phyloP scores from a whole-genome alignment of 2,329 filamentous ascomycete genomes.

The Colletotrichum musicola region DNA sequence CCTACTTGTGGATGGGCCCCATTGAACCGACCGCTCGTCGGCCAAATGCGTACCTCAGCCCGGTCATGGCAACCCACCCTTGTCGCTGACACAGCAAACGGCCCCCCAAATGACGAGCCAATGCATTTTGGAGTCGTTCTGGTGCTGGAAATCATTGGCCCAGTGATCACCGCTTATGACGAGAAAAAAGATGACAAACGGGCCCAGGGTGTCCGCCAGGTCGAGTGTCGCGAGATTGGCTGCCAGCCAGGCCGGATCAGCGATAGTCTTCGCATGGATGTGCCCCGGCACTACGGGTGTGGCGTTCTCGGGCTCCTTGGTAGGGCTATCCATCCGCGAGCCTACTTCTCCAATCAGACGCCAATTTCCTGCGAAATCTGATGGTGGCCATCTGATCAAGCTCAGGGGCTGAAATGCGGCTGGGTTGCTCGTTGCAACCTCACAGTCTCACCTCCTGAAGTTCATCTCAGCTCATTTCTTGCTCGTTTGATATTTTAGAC shows the following conservation, averaged over 20 bases:
- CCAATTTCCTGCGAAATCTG: not conserved
- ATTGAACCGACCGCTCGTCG: conserved; percentile 8
- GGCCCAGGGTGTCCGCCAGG: not conserved
- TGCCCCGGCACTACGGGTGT: conserved; percentile 11
- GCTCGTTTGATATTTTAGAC: too few relatives aligned
- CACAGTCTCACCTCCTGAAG: not conserved
- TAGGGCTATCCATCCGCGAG: not conserved
- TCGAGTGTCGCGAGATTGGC: conserved; percentile 6
- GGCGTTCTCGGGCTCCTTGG: conserved; percentile 19
- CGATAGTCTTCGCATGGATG: conserved; percentile 10
- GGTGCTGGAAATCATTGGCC: conserved; percentile 4
- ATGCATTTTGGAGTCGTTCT: not conserved
- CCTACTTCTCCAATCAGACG: not conserved
- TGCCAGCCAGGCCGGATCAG: conserved; percentile 4
- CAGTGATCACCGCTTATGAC: not conserved
- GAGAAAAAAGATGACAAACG: conserved; percentile 20
- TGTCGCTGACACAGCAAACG: conserved; percentile 18
- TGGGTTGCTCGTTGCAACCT: not conserved
- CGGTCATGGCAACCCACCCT: not conserved
- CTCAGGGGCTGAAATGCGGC: not conserved
- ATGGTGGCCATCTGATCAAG: not conserved
- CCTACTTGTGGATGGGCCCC: not conserved
- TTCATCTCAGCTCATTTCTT: not conserved
- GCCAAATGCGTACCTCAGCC: conserved; percentile 5
- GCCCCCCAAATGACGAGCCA: conserved; percentile 4